Base-by-base conservation (phyloP, 116 monocot genomes). In the Papilionanthe hybrid region DNA sequence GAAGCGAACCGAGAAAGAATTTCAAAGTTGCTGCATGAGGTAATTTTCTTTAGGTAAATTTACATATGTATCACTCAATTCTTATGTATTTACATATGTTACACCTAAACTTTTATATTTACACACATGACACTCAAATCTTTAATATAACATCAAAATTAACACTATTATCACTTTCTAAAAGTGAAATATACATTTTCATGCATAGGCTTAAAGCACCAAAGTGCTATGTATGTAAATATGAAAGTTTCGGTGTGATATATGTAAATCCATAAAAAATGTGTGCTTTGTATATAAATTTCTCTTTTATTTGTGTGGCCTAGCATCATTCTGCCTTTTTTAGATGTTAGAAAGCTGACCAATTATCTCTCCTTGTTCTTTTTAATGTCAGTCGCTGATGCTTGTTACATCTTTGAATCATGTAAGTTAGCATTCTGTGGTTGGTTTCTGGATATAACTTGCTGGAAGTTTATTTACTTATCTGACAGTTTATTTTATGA, bases 361-460 rank as follows among this genome's bases (percentile, higher is more conserved):
- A 4, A 15, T 75, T 49, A 27, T 50, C 25, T 75, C 49, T 75
- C 4, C 0, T 5, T 1, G 5, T 41, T 19, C 57, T 32, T 77
- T 18, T 56, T 11, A 43, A 11, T 79, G 42, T 66, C 92, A 98
- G 93, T 98, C 98, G 0, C 81, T 94, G 80, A 98, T 98, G 98
- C 91, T 98, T 85, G 98, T 98, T 20, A 98, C 98, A 81, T 91
- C 91, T 73, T 90, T 98, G 87, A 98, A 94, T 77, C 98, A 94
- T 74, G 97, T 94, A 89, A 90, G 92, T 89, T 72, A 56, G 9
- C 68, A 42, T 50, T 5, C 55, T 65, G 7, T 41, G 27, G 28
- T 76, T 20, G 37, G 22, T 58, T 66, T 76, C 23, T 65, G 10
- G 42, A 47, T 19, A 22, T 76, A 4, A 18, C 32, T 71, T 66